Evolutionary conservation across 495 filamentous ascomycete genomes (phyloP), one percentile per base, ranked within the genome.

Genomic region (Sordaria brevicollis): DNA sequence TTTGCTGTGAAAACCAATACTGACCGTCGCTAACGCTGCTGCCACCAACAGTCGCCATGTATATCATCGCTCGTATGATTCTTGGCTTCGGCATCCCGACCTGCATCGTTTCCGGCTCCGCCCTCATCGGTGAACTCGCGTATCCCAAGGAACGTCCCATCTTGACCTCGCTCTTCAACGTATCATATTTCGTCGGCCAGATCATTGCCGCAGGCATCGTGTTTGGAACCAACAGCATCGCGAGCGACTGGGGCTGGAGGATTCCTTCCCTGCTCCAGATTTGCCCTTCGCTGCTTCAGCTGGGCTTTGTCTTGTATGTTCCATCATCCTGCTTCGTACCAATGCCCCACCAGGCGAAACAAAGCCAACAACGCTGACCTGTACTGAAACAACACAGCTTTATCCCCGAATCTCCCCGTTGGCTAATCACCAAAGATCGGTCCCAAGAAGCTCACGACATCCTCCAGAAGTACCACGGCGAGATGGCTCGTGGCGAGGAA

Each of bases 151-250:
- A 91, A 73, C 85, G 89, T 70, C 81, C 87, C 13, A 83, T 89
- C 43, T 75, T 92, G 71, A 91, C 87, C 5, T 89, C 87, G 34
- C 85, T 91, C 9, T 91, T 91, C 82, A 91, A 91, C 76, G 85
- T 81, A 17, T 81, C 84, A 7, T 91, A 87, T 77, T 92, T 83
- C 81, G 79, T 89, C 66, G 89, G 89, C 5, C 83, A 86, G 68
- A 86, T 91, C 65, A 78, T 86, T n/a, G 89, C 89, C 9, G 87
- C 88, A 0, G 85, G 82, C 17, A 85, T 90, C 19, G 83, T 81
- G 13, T 82, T 89, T 34, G 88, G 87, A 5, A 91, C 89, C 5
- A 84, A 86, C 74, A 80, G 75, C 34, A 87, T 90, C 62, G 6
- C 76, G 9, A 82, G 73, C 71, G 79, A 89, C 66, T 90, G 88